phyloP scores from a whole-genome alignment of 768 basidiomycete species.

The Pleurotus sapidus region DNA sequence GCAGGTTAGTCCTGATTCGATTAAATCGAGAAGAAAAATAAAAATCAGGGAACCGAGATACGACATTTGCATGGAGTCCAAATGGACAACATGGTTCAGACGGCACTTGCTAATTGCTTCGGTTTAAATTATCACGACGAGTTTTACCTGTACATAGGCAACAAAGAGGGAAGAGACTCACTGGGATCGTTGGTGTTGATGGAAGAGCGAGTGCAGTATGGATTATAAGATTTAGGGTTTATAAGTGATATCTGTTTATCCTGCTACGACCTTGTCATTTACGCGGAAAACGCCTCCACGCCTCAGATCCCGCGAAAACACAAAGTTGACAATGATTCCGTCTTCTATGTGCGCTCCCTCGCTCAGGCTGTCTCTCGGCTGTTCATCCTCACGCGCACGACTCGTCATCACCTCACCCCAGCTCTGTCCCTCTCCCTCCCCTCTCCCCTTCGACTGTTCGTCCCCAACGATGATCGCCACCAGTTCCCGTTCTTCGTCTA shows the following conservation, averaged over 20 bases:
- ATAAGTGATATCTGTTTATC: not conserved
- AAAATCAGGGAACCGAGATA: slow-evolving; percentile 53
- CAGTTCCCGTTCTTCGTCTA: too few relatives aligned
- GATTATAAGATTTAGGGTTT: not conserved
- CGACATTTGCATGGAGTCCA: slow-evolving; percentile 27
- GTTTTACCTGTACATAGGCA: not conserved
- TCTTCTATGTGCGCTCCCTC: too few relatives aligned
- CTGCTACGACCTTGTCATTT: slow-evolving; percentile 4
- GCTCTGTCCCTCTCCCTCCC: too few relatives aligned
- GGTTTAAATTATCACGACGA: slow-evolving; percentile 42
- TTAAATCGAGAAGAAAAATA: slow-evolving; percentile 9
- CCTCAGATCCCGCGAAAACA: slow-evolving; percentile 1
- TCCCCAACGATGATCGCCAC: too few relatives aligned
- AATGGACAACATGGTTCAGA: slow-evolving; percentile 39
- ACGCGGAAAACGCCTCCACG: slow-evolving; percentile 3
- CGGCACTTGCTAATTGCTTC: slow-evolving; percentile 57
- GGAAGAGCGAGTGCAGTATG: not conserved
- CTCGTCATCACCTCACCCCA: too few relatives aligned
- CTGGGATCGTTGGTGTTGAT: not conserved
- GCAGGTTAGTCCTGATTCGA: not conserved
- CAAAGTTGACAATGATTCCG: not conserved
- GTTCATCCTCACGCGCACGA: too few relatives aligned
- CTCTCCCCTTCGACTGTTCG: too few relatives aligned
- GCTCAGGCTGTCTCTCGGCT: too few relatives aligned
- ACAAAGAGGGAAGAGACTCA: slow-evolving; percentile 6